Base-by-base conservation (phyloP, 108 stramenopile genomes). In the Skeletonema grethae region DNA sequence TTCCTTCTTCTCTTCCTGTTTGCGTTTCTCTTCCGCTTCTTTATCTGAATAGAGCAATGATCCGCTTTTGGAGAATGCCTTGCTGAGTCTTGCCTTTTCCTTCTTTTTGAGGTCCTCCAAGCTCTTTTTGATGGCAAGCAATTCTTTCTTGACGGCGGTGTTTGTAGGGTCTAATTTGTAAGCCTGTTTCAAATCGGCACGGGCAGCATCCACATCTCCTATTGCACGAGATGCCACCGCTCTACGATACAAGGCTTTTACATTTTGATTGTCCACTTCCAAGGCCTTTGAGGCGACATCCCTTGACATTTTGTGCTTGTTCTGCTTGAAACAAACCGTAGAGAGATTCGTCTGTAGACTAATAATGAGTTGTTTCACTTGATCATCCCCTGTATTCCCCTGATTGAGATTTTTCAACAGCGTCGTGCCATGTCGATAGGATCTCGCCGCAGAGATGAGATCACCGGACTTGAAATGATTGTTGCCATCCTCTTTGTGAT, bases 181-280 rank as follows among this genome's bases (percentile, higher is more conserved):
- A 5, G 89, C 91, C 15, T 50, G 9, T 60, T 79, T 85, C 43
- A 97, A 73, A 78, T 92, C 90, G 0, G 30, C 60, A 34, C 61
- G 65, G 56, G 93, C 93, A 6, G 67, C 67, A 7, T 91, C 88
- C 13, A 63, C 57, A 30, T 89, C 70, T 7, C 87, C 88, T 57
- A 95, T 16, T 63, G 82, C 75, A 7, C 87, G 80, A 56, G 75
- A 61, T 8, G 91, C 94, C 43, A 83, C 65, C 2, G 88, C 92
- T 12, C 92, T 67, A 25, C 95, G 72, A 74, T 91, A 97, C 45
- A 93, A 57, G 3, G 94, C 93, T 79, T 97, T 97, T 72, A 94
- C 90, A 69, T 91, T 84, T 45, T 61, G 67, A 9, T 73, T 15
- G 36, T 97, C 92, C 36, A 94, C 73, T 16, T 77, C 69, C 50